Conservation (phyloP, 179 eudicot genomes). For the Drosera spatulata region DNA sequence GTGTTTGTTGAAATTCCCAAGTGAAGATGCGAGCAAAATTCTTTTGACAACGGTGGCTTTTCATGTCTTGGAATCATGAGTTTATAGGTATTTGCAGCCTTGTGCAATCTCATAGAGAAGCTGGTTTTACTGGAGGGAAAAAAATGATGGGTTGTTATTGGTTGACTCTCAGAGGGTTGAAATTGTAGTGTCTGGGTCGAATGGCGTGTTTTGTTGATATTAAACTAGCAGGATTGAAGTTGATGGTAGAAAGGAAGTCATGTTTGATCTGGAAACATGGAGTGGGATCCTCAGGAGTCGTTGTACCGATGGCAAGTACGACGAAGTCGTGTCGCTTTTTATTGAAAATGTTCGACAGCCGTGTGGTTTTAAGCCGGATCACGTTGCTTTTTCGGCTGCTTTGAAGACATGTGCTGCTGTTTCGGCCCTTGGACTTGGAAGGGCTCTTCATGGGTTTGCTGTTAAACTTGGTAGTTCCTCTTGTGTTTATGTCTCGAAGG, state of each 20-base stretch:
- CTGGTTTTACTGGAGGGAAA: too few relatives aligned
- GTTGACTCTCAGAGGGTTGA: too few relatives aligned
- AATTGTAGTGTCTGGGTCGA: not conserved
- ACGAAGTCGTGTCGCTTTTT: conserved; percentile 26
- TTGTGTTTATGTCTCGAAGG: conserved; percentile 42
- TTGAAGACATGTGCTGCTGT: conserved; percentile 45
- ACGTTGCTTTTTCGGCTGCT: conserved; percentile 29
- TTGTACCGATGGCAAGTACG: conserved; percentile 16
- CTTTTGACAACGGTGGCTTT: not conserved
- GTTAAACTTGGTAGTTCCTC: conserved; percentile 48
- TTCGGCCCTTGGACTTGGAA: conserved; percentile 34
- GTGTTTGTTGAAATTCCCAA: not conserved
- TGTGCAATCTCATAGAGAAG: too few relatives aligned
- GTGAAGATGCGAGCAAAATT: not conserved
- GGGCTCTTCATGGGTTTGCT: conserved; percentile 38
- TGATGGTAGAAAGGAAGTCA: not conserved
- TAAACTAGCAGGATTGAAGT: not conserved
- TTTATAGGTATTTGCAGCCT: too few relatives aligned
- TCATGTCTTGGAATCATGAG: not conserved
- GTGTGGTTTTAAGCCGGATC: conserved; percentile 30
- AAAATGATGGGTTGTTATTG: too few relatives aligned
- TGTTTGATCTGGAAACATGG: conserved; percentile 20
- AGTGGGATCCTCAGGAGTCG: conserved; percentile 17
- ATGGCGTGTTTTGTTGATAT: not conserved
- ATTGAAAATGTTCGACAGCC: conserved; percentile 22